Evolutionary conservation across 2,329 filamentous ascomycete genomes (phyloP).

Genomic region (Botrytis tulipae): DNA sequence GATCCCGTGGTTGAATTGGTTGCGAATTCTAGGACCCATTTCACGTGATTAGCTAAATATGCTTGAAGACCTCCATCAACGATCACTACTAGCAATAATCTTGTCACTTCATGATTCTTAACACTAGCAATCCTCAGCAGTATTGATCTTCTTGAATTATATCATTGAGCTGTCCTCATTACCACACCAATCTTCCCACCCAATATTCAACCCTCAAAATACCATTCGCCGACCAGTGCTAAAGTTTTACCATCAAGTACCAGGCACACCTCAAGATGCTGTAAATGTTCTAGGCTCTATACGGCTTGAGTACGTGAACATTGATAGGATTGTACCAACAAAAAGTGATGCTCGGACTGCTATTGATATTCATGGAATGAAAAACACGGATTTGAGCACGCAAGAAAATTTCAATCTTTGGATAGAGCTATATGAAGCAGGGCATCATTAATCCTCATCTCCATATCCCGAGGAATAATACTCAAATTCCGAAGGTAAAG

Average conservation of each 20-base stretch:
- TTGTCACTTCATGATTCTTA: neutral
- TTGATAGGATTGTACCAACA: neutral
- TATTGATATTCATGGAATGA: neutral
- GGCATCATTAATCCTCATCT: slow-evolving; percentile 23
- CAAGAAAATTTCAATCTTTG: neutral
- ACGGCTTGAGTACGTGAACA: neutral
- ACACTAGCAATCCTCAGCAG: neutral
- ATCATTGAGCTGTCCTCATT: neutral
- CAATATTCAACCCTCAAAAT: neutral
- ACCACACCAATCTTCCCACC: neutral
- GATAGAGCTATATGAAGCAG: neutral
- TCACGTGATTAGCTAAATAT: neutral
- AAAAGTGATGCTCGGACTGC: neutral
- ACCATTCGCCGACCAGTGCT: neutral
- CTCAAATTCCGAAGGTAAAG: slow-evolving; percentile 27
- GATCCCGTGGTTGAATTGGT: neutral
- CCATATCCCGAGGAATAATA: slow-evolving; percentile 27
- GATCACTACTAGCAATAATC: neutral
- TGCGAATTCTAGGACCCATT: neutral
- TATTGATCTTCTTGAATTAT: neutral
- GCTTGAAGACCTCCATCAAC: neutral
- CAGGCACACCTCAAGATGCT: neutral
- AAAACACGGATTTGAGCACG: neutral
- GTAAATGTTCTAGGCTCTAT: neutral
- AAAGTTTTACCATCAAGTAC: neutral